phyloP scores from a whole-genome alignment of 495 filamentous ascomycete species.

The Penicillium malachiteum region DNA sequence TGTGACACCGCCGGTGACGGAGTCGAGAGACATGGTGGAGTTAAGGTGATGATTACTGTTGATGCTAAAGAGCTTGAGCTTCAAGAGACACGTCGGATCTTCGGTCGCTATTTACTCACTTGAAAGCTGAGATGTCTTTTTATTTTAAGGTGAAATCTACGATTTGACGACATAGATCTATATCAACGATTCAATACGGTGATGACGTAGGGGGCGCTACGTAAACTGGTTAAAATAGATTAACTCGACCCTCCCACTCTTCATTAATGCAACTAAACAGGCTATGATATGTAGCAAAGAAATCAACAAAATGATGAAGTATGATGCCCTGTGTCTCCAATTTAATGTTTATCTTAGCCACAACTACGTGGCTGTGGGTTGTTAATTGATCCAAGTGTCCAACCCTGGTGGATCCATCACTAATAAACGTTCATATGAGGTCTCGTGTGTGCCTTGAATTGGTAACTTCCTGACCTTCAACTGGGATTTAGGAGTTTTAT shows the following conservation, averaged over 20 bases:
- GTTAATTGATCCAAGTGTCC: constrained; percentile 7
- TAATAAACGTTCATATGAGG: neutral
- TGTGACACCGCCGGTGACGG: constrained; percentile 24
- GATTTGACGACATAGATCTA: constrained; percentile 9
- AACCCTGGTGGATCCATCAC: neutral
- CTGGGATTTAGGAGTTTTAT: neutral
- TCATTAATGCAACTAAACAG: neutral
- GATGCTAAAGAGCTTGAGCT: neutral
- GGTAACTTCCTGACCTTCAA: neutral
- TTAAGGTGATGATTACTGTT: neutral
- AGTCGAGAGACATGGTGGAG: constrained; percentile 30
- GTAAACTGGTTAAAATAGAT: constrained; percentile 23
- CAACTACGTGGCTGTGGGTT: neutral
- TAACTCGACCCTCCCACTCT: constrained; percentile 7
- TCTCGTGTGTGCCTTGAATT: neutral
- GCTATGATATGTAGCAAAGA: neutral
- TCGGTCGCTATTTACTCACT: neutral
- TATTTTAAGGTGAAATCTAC: neutral
- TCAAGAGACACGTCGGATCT: neutral
- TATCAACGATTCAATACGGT: constrained; percentile 7
- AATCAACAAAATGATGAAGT: neutral
- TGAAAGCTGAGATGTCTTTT: neutral
- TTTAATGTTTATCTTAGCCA: neutral
- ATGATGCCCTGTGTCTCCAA: neutral
- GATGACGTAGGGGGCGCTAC: constrained; percentile 24